Evolutionary conservation across 352 stramenopile genomes (phyloP), one percentile per base, ranked within the genome.

Genomic region (Phytophthora cryptogea): DNA sequence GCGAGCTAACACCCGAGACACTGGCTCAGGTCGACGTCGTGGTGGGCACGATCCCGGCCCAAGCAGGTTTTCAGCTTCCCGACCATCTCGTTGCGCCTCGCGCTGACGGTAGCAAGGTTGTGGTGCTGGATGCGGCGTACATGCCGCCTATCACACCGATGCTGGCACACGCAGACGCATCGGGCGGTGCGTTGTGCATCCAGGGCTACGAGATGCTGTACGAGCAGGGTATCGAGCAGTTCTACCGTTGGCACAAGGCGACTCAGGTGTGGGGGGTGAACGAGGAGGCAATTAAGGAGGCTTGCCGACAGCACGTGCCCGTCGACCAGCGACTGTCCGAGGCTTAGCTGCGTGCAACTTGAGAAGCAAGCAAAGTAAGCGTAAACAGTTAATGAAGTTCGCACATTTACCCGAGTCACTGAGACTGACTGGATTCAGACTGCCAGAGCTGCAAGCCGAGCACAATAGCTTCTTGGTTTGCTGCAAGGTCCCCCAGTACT

Each of bases 121-220:
- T 99, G 23, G 88, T 99, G 32, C 90, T 99, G 67, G 97, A 99
- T 59, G 97, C 97, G 0, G 98, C 98, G 56, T 99, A 99, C 86
- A 98, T 98, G 75, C 97, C 97, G 28, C 95, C 97, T 57, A 74
- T 95, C 44, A 99, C 97, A 10, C 86, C 90, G 26, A 88, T 99
- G 20, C 71, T 99, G 14, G 72, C 70, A 17, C 93, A 99, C 59
- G 95, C 94, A 2, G 59, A 88, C 28, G 76, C 71, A 6, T 74
- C 72, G n/a, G 93, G 91, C 14, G 68, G 58, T 42, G 97, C 87
- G 46, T 52, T 78, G 44, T 89, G 95, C 48, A 92, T 99, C 39
- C 88, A 98, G 59, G 97, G 97, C 45, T 98, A 94, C 20, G 96
- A 99, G 64, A 99, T 99, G 97, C 78, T 99, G 16, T 97, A 97